phyloP scores from a whole-genome alignment of 345 rosid genomes.

The Hevea brasiliensis region DNA sequence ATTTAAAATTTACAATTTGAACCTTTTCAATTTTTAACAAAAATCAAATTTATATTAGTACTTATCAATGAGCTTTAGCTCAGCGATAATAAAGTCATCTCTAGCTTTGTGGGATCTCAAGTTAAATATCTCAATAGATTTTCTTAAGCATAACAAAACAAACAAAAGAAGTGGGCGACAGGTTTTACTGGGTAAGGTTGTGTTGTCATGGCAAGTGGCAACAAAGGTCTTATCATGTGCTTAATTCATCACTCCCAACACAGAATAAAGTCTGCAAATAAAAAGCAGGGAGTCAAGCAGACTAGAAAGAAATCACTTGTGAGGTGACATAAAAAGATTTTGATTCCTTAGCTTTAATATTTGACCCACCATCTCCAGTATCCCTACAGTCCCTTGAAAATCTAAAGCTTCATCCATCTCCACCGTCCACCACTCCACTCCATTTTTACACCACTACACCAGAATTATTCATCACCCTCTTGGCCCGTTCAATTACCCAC shows the following conservation, averaged over 20 bases:
- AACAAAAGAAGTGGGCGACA: not conserved
- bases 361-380: not conserved
- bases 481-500: too few species aligned
- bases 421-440: not conserved
- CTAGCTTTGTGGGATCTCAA: too few species aligned
- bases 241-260: too few species aligned
- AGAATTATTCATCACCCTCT: too few species aligned
- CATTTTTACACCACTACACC: not conserved
- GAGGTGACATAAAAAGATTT: slow-evolving; percentile 9
- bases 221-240: not conserved
- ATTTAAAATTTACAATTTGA: too few species aligned
- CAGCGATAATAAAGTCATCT: too few species aligned
- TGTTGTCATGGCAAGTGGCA: slow-evolving; percentile 4
- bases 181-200: not conserved
- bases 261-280: not conserved
- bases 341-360: slow-evolving; percentile 9
- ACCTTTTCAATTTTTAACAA: too few species aligned
- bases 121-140: too few species aligned
- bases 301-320: slow-evolving; percentile 14
- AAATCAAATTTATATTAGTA: too few species aligned
- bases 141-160: too few species aligned
- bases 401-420: not conserved
- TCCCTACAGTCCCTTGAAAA: slow-evolving; percentile 7
- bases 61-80: too few species aligned
- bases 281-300: not conserved